Conservation (phyloP, 2,329 filamentous ascomycete genomes). For the Phaeosphaeria sp. region DNA sequence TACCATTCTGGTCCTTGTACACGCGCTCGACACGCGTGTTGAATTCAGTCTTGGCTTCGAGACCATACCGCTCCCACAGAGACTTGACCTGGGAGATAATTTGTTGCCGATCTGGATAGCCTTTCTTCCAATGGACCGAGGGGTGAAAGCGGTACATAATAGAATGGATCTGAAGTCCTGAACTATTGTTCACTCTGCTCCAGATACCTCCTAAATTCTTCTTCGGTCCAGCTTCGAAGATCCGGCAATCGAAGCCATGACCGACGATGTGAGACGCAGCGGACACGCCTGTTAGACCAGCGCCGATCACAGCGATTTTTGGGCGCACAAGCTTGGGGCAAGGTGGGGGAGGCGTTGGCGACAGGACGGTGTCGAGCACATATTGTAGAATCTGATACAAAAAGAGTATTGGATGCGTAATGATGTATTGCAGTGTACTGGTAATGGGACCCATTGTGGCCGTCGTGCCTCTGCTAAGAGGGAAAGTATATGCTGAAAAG, state of each 20-base stretch:
- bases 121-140: conserved; percentile 73
- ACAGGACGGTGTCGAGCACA: conserved; percentile 68
- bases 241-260: conserved; percentile 81
- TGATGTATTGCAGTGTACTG: conserved; percentile 34
- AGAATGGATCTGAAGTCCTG: conserved; percentile 81
- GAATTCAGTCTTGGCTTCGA: conserved; percentile 75
- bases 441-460: conserved; percentile 25
- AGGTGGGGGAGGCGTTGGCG: conserved; percentile 71
- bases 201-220: conserved; percentile 79
- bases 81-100: conserved; percentile 75
- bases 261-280: conserved; percentile 83
- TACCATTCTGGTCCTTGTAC: conserved; percentile 70
- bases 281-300: conserved; percentile 73
- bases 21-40: conserved; percentile 72
- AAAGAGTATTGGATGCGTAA: conserved; percentile 59
- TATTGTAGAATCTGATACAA: conserved; percentile 71
- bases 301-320: conserved; percentile 58
- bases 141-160: conserved; percentile 91
- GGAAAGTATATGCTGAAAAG: neutral
- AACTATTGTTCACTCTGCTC: conserved; percentile 83
- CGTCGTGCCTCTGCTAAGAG: neutral
- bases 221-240: conserved; percentile 76
- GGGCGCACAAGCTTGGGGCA: conserved; percentile 65
- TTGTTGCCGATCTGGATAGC: conserved; percentile 79
- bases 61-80: conserved; percentile 77